phyloP scores from a whole-genome alignment of 1,284 basidiomycete species.

The Bondarzewia mesenterica region DNA sequence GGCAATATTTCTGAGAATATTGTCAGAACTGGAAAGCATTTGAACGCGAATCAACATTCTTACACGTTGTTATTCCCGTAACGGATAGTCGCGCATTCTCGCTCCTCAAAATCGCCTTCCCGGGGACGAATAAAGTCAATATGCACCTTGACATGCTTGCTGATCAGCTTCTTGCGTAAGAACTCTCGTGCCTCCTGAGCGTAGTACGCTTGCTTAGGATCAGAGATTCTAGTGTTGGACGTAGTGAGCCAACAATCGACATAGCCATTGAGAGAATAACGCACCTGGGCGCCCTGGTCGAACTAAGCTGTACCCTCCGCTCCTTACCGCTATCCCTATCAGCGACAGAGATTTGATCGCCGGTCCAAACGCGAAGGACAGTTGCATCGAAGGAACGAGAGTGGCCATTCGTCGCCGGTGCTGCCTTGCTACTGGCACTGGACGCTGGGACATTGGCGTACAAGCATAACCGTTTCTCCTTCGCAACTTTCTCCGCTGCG shows the following conservation, averaged over 20 bases:
- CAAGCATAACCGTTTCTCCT: conserved; percentile 73
- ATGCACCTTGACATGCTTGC: conserved; percentile 78
- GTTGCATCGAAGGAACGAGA: conserved; percentile 69
- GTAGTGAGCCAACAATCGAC: too few relatives aligned
- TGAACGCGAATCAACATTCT: conserved; percentile 16
- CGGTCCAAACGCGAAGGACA: conserved; percentile 86
- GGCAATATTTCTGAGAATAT: conserved; percentile 68
- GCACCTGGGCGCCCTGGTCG: conserved; percentile 81
- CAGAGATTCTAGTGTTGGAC: conserved; percentile 68
- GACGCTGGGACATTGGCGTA: conserved; percentile 57
- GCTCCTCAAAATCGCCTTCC: conserved; percentile 90
- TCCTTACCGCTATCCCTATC: conserved; percentile 74
- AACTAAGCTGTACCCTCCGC: conserved; percentile 82
- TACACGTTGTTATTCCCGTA: conserved; percentile 75
- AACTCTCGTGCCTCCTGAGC: conserved; percentile 91
- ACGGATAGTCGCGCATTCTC: conserved; percentile 84
- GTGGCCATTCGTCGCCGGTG: conserved; percentile 35
- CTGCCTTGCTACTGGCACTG: conserved; percentile 31
- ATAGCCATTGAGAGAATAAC: too few relatives aligned
- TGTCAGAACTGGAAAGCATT: conserved; percentile 3
- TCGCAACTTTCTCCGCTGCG: conserved; percentile 78
- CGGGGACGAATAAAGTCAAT: conserved; percentile 88
- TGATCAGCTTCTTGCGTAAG: conserved; percentile 84
- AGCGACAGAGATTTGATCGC: conserved; percentile 82
- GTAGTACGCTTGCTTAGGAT: conserved; percentile 84